Percentiles rank a stretch among this genome's conserved stretches.
phyloP scores from a whole-genome alignment of 108 stramenopile species.

The Cyclotella choctawhatcheeana region DNA sequence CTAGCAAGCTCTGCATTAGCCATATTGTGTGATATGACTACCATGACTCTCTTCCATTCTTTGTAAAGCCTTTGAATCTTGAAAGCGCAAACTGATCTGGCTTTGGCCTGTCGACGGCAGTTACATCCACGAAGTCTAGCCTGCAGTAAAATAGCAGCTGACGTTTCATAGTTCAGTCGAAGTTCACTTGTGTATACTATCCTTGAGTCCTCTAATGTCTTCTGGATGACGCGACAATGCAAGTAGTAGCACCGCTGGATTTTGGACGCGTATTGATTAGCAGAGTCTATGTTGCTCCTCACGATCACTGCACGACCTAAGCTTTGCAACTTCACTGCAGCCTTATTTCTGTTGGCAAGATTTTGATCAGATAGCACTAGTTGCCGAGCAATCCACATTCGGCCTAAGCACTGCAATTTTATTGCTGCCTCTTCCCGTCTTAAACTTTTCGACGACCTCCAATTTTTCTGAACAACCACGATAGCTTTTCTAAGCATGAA shows the following conservation, averaged over 20 bases:
- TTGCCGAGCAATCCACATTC: not conserved
- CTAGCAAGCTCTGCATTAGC: not conserved
- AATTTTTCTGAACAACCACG: slow-evolving; percentile 4
- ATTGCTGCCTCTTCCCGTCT: not conserved
- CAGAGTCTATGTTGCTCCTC: not conserved
- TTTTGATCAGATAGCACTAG: not conserved
- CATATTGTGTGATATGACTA: not conserved
- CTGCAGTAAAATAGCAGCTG: not conserved
- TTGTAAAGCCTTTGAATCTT: too few relatives aligned
- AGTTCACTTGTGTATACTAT: not conserved
- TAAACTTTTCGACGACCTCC: not conserved
- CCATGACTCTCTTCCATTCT: too few relatives aligned
- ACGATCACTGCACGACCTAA: not conserved
- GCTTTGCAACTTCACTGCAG: not conserved
- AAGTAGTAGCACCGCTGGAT: slow-evolving; percentile 2
- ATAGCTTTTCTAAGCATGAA: not conserved
- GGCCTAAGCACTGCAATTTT: not conserved
- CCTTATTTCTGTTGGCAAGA: not conserved
- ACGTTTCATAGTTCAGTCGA: not conserved
- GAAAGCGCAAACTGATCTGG: too few relatives aligned
- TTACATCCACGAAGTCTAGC: not conserved
- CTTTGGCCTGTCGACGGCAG: not conserved
- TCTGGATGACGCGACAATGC: too few relatives aligned
- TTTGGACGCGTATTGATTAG: not conserved
- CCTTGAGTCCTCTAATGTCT: too few relatives aligned